These are phyloP conservation scores for Alnus rubra DNA, from an alignment of 306 rosid genomes.

Conservation along the genomic window DNA sequence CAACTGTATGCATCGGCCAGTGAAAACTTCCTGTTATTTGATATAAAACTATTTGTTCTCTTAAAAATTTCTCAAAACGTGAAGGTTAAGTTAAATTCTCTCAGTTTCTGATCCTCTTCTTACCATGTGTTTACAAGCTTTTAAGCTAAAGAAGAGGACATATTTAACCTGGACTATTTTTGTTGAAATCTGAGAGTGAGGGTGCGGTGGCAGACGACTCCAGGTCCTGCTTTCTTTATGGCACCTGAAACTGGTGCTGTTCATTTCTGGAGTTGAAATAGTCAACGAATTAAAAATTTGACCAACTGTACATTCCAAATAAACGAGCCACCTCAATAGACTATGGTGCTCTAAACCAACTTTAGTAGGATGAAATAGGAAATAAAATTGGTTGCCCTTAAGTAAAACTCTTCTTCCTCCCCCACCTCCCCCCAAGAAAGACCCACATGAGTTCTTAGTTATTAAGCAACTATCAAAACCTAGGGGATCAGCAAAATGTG, in stretches of 20 bases:
- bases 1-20: neutral
- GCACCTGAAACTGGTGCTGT: conserved; percentile 20
- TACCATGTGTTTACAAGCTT: conserved; percentile 19
- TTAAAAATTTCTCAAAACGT: conserved; percentile 12
- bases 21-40: conserved; percentile 2
- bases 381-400: neutral
- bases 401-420: neutral
- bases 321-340: neutral
- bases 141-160: conserved; percentile 18
- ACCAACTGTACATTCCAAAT: neutral
- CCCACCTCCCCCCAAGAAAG: neutral
- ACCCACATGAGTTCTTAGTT: neutral
- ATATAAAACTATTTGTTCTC: conserved; percentile 6
- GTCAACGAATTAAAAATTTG: conserved; percentile 1
- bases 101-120: neutral
- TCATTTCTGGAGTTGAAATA: conserved; percentile 21
- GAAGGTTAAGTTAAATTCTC: conserved; percentile 21
- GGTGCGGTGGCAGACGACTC: conserved; percentile 28
- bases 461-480: neutral
- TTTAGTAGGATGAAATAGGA: neutral
- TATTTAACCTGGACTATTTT: conserved; percentile 25
- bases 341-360: neutral
- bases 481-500: neutral
- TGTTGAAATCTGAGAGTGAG: conserved; percentile 38
- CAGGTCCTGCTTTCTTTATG: conserved; percentile 26